Conservation (phyloP, 1,139 yeast species). For the Blastobotrys buckinghamii region DNA sequence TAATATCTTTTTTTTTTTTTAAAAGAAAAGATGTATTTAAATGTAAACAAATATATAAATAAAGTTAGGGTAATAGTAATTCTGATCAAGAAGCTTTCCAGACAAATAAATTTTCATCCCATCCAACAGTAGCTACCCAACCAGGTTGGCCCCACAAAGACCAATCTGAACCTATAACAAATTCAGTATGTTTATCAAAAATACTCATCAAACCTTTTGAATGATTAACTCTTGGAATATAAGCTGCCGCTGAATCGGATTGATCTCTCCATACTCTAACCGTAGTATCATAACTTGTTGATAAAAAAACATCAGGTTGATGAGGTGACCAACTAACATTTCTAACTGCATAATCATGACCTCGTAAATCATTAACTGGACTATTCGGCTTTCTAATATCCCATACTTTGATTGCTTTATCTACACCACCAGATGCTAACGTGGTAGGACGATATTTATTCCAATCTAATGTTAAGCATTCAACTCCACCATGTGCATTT, state of each 20-base stretch:
- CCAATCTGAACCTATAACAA: conserved; percentile 94
- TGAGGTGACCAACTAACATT: conserved; percentile 89
- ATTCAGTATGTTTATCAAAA: conserved; percentile 75
- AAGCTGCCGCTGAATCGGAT: conserved; percentile 39
- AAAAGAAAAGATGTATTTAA: too few relatives aligned
- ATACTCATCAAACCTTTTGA: conserved; percentile 47
- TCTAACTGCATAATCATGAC: conserved; percentile 86
- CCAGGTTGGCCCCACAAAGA: conserved; percentile 96
- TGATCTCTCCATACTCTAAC: conserved; percentile 79
- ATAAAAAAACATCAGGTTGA: conserved; percentile 58
- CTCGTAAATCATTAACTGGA: conserved; percentile 72
- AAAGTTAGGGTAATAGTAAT: too few relatives aligned
- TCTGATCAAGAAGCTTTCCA: conserved; percentile 68
- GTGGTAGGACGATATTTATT: conserved; percentile 78
- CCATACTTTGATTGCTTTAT: conserved; percentile 78
- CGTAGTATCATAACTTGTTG: conserved; percentile 90
- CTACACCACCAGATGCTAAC: conserved; percentile 86
- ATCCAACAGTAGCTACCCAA: conserved; percentile 90
- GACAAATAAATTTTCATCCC: conserved; percentile 94
- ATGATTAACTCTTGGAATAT: conserved; percentile 37
- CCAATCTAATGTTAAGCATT: conserved; percentile 78
- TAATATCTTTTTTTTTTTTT: too few relatives aligned
- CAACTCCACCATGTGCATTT: conserved; percentile 73
- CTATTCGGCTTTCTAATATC: conserved; percentile 76
- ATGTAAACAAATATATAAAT: too few relatives aligned